Base-by-base conservation (phyloP, 176 grass and related monocot species). In the Zoysia pacifica region DNA sequence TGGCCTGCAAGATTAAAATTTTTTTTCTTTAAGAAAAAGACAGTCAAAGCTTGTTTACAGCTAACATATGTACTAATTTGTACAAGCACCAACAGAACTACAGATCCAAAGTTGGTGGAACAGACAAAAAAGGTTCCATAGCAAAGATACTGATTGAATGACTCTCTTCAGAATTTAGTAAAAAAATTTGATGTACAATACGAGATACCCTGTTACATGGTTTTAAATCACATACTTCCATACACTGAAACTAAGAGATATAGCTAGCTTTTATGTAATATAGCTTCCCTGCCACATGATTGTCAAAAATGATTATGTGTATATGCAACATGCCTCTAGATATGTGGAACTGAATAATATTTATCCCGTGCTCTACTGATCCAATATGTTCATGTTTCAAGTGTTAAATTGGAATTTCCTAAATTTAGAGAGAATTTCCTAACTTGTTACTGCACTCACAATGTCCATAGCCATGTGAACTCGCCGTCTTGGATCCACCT, bases 391-490 rank as follows among this genome's bases (percentile, higher is more conserved):
- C 13, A 70, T 49, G n/a, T 14, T 20, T 73, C 18, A 47, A 47
- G 65, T 11, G 19, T n/a, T 58, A 1, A 5, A 39, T 12, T 39
- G 52, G 35, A 12, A 75, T 84, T 84, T 56, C 41, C 4, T 48
- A 42, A 80, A 20, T 11, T 65, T 28, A 28, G 28, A 28, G 28
- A 28, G 35, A 12, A 75, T 84, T 84, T 56, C 41, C 4, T 48
- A 42, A 80, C 28, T 28, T 28, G 20, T 11, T 65, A 60, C 49
- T 47, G 42, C 67, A 86, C 94, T 90, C 77, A 98, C 95, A 56
- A 98, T 93, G 59, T 98, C 95, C 46, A 94, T 81, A 77, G 92
- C 95, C 92, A 94, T 94, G 69, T 93, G 82, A 85, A 86, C 67
- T 48, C 86, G 81, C 11, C 92, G 81, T 76, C 92, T 98, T 70